Evolutionary conservation across 768 basidiomycete genomes (phyloP).

Genomic region (Rhodotorula diobovata): DNA sequence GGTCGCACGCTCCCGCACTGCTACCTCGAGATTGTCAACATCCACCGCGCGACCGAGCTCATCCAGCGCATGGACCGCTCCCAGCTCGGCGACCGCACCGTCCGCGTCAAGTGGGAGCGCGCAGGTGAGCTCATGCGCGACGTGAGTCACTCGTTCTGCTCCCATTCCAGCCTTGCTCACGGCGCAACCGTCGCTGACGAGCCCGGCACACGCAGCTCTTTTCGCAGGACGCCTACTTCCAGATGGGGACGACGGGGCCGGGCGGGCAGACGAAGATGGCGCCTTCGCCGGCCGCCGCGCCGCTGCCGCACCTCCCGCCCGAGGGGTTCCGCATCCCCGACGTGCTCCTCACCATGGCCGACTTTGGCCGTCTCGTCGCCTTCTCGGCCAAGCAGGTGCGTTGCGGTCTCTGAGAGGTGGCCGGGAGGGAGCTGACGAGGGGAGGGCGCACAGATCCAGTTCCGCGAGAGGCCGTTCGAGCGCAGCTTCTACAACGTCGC

Average conservation of each 20-base stretch:
- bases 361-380: not conserved
- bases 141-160: slow-evolving; percentile 6
- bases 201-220: not conserved
- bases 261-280: not conserved
- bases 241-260: not conserved
- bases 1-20: slow-evolving; percentile 38
- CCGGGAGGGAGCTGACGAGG: not conserved
- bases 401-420: not conserved
- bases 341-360: not conserved
- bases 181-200: too few species aligned
- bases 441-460: not conserved
- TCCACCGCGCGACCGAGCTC: not conserved
- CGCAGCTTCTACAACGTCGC: slow-evolving; percentile 24
- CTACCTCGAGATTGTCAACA: slow-evolving; percentile 26
- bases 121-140: slow-evolving; percentile 34
- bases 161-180: not conserved
- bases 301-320: slow-evolving; percentile 14
- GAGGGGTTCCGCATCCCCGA: slow-evolving; percentile 3
- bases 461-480: slow-evolving; percentile 14
- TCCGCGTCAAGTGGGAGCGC: slow-evolving; percentile 35
- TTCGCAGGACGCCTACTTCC: slow-evolving; percentile 15
- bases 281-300: slow-evolving; percentile 14
- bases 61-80: slow-evolving; percentile 8
- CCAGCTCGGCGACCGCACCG: slow-evolving; percentile 25
- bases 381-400: not conserved